Percentiles rank a stretch among this genome's conserved stretches.
phyloP scores from a whole-genome alignment of 2,329 filamentous ascomycete species.

The Drechmeria coniospora region DNA sequence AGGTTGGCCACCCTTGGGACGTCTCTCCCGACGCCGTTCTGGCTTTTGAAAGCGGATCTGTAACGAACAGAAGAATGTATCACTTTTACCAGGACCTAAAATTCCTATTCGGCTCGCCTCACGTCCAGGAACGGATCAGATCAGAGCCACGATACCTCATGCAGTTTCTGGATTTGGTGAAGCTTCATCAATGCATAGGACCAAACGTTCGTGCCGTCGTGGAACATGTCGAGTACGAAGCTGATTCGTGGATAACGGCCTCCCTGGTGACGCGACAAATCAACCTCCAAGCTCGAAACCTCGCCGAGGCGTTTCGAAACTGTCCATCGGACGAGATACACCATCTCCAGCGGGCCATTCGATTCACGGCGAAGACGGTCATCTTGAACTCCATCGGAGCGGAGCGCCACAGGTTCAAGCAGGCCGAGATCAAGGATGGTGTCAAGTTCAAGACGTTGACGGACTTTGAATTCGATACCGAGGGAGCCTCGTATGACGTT shows the following conservation, averaged over 20 bases:
- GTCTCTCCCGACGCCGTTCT: conserved; percentile 75
- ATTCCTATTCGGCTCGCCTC: conserved; percentile 75
- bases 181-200: conserved; percentile 92
- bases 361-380: conserved; percentile 63
- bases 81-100: conserved; percentile 95
- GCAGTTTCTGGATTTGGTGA: conserved; percentile 90
- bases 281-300: conserved; percentile 77
- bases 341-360: conserved; percentile 56
- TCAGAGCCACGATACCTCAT: conserved; percentile 74
- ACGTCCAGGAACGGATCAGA: conserved; percentile 74
- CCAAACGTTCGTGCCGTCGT: conserved; percentile 82
- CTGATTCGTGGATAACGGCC: conserved; percentile 93
- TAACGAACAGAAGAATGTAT: conserved; percentile 89
- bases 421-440: conserved; percentile 77
- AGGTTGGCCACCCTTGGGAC: conserved; percentile 87
- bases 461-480: conserved; percentile 65
- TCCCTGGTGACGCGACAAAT: conserved; percentile 90
- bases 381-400: conserved; percentile 78
- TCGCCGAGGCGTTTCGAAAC: conserved; percentile 72
- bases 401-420: conserved; percentile 73
- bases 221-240: conserved; percentile 96
- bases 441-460: conserved; percentile 64
- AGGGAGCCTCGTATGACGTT: conserved; percentile 44
- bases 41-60: conserved; percentile 84
- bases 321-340: conserved; percentile 46